These are phyloP conservation scores for Galerina marginata DNA, from an alignment of 768 basidiomycete species.

Conservation along the genomic window DNA sequence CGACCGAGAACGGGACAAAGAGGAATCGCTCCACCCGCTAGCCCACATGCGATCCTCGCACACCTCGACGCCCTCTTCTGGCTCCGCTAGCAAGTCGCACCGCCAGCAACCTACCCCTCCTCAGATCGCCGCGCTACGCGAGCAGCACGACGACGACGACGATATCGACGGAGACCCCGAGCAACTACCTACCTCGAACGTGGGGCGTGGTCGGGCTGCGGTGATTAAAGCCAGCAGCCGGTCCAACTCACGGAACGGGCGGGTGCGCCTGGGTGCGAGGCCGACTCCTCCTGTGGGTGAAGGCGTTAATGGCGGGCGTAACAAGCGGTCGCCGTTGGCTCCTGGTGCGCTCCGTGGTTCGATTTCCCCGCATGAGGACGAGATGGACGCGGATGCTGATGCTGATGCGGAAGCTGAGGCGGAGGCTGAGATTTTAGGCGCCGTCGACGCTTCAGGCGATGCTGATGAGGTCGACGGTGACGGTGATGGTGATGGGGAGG, in stretches of 20 bases:
- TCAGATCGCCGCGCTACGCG: conserved; percentile 27
- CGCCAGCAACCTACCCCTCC: conserved; percentile 27
- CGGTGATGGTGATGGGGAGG: conserved; percentile 27
- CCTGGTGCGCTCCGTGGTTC: conserved; percentile 8
- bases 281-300: conserved; percentile 13
- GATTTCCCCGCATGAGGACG: conserved; percentile 21
- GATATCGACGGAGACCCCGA: conserved; percentile 19
- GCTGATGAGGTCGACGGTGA: conserved; percentile 27
- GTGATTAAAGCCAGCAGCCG: conserved; percentile 17
- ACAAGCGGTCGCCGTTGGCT: conserved; percentile 24
- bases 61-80: neutral
- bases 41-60: neutral
- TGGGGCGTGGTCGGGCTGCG: conserved; percentile 30
- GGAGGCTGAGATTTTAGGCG: conserved; percentile 43
- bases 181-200: conserved; percentile 33
- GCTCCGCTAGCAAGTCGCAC: conserved; percentile 9
- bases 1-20: neutral
- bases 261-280: conserved; percentile 10
- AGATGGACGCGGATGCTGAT: conserved; percentile 32
- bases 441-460: conserved; percentile 26
- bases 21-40: neutral
- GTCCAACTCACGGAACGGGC: conserved; percentile 27
- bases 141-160: conserved; percentile 25
- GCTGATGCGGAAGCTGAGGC: conserved; percentile 33
- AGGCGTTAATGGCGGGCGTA: conserved; percentile 1